Base-by-base conservation (phyloP, 768 basidiomycete species). In the Mycena chlorophos region DNA sequence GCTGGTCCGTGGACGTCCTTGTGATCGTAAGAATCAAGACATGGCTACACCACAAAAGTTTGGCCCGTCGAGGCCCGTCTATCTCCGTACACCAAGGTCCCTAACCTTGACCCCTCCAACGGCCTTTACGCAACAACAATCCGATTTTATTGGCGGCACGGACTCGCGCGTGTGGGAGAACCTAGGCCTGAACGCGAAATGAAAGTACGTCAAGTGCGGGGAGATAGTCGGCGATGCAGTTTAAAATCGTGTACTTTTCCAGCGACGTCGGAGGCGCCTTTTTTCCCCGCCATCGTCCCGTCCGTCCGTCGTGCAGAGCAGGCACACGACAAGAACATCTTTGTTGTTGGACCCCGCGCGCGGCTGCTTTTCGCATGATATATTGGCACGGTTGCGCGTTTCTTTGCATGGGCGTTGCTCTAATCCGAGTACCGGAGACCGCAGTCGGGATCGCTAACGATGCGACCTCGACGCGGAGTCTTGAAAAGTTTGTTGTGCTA, bases 1-100 rank as follows among this genome's bases (percentile, higher is more conserved):
- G 31, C 8, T 8, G 31, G 8, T 34, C 5, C 22, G 40, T 19
- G 40, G 13, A 42, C 40, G 38, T 57, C 56, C 39, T 42, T 55
- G 50, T 58, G 52, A 51, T 52, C 40, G 40, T 20, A 19, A n/a
- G 20, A 42, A 42, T 42, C 40, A 42, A 42, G 40, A 42, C 40
- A 42, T 14, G 8, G 8, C 13, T 14, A 19, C 40, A 42, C 8
- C 40, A 19, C 13, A 10, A 37, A 37, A n/a, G 12, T 10, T 37
- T 10, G 34, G n/a, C 34, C n/a, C 10, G 34, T n/a, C 34, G 10
- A 37, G 34, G 34, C 34, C 34, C 10, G 12, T 42, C 20, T 14
- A 42, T 42, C 40, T 42, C 40, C 40, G 40, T 20, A 19, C 40
- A 19, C n/a, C 20, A 8, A 8, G 31, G 31, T 34, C 17, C 22